Conservation (phyloP, 2,329 filamentous ascomycete genomes). For the Lachnum nothofagi region DNA sequence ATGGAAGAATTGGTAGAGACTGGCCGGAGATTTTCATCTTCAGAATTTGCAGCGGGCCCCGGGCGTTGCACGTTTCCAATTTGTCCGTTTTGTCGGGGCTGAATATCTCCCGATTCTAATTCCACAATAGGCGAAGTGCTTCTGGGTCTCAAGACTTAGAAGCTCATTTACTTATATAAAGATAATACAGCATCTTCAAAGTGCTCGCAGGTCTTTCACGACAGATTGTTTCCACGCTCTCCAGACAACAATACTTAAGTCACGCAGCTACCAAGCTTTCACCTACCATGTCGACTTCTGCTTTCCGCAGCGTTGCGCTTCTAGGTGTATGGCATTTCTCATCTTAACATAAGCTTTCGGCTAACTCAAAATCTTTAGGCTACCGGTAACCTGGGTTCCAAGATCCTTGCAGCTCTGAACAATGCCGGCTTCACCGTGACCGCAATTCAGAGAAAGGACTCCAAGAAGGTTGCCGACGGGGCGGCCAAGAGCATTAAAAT, state of each 20-base stretch:
- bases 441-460: slow-evolving; percentile 14
- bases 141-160: too few species aligned
- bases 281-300: not conserved
- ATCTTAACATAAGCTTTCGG: not conserved
- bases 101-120: too few species aligned
- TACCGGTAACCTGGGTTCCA: slow-evolving; percentile 14
- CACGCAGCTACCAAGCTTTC: not conserved
- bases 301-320: slow-evolving; percentile 14
- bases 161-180: not conserved
- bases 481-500: slow-evolving; percentile 13
- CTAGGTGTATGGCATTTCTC: slow-evolving; percentile 5
- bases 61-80: too few species aligned
- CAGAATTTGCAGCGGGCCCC: too few species aligned
- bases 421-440: slow-evolving; percentile 15
- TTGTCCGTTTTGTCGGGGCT: too few species aligned
- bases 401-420: slow-evolving; percentile 14
- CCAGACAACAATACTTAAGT: not conserved
- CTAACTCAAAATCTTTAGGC: slow-evolving; percentile 4
- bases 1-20: too few species aligned
- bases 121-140: too few species aligned
- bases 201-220: not conserved
- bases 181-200: not conserved
- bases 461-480: slow-evolving; percentile 5
- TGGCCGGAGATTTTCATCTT: too few species aligned
- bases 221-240: not conserved